Base-by-base conservation (phyloP, 2,329 filamentous ascomycete species). In the Hypomyces perniciosus region DNA sequence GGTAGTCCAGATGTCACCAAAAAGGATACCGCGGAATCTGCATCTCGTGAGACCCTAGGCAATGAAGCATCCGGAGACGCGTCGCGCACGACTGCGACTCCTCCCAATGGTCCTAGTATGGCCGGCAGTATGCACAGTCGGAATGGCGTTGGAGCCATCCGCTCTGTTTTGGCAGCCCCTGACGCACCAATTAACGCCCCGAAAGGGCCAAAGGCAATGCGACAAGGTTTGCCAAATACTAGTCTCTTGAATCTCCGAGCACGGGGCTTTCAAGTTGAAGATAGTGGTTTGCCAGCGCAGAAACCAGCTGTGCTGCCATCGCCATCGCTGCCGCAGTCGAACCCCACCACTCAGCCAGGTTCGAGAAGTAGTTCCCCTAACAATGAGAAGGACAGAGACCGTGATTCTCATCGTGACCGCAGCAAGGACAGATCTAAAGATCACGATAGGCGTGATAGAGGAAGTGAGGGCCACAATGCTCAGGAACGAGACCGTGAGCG, bases 121-220 rank as follows among this genome's bases (percentile, higher is more conserved):
- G 20, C 46, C 38, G 56, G 56, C 28, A 52, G 51, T 40, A 34
- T 48, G 38, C 50, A 52, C 12, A 59, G 59, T 41, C 55, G 54
- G 44, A 62, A 56, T 52, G 56, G 56, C 29, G 42, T 57, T 9
- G 52, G 58, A 42, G 54, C 58, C 37, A 62, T 68, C 53, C 68
- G 65, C 56, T 65, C 64, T 46, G 62, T 68, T 29, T 50, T 63
- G 52, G 53, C 67, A 48, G 62, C 59, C 52, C 67, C 71, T 56
- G 67, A 72, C 60, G 68, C 71, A 46, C 82, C 82, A 41, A 68
- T 83, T 70, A 89, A 78, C 71, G 93, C 93, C 29, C 93, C 93
- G 29, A 95, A 87, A 49, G 93, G 91, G 8, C 93, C 93, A 44
- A 91, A 93, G 70, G 93, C 93, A 13, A 95, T 97, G 89, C 81